Evolutionary conservation across 257 asterid genomes (phyloP).

Genomic region (Solanum chiquidenum): DNA sequence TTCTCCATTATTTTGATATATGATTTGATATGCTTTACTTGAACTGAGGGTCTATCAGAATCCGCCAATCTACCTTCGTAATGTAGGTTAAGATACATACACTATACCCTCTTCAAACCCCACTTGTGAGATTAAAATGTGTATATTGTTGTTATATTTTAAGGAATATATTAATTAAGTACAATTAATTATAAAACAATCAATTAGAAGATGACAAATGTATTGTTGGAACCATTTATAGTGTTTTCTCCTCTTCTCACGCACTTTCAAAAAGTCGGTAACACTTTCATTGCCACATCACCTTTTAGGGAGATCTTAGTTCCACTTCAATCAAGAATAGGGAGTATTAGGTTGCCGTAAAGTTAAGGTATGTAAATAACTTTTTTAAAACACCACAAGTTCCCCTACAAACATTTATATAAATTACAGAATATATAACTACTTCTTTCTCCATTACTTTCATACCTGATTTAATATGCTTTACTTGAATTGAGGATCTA

Average conservation of each 20-base stretch:
- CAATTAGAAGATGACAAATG: background rate
- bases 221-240: background rate
- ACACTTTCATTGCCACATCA: background rate
- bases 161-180: background rate
- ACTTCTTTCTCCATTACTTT: background rate
- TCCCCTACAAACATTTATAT: background rate
- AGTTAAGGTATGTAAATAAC: background rate
- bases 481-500: background rate
- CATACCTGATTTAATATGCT: background rate
- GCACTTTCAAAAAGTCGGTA: background rate
- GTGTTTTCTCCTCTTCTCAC: background rate
- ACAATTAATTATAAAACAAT: background rate
- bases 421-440: background rate
- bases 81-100: background rate
- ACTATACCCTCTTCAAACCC: background rate
- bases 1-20: background rate
- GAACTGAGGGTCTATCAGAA: background rate
- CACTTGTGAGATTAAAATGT: background rate
- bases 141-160: background rate
- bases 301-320: background rate
- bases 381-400: background rate
- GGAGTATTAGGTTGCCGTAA: background rate
- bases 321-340: background rate
- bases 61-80: background rate
- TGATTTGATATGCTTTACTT: background rate